phyloP scores from a whole-genome alignment of 768 basidiomycete genomes.

The Lentinula sp. region DNA sequence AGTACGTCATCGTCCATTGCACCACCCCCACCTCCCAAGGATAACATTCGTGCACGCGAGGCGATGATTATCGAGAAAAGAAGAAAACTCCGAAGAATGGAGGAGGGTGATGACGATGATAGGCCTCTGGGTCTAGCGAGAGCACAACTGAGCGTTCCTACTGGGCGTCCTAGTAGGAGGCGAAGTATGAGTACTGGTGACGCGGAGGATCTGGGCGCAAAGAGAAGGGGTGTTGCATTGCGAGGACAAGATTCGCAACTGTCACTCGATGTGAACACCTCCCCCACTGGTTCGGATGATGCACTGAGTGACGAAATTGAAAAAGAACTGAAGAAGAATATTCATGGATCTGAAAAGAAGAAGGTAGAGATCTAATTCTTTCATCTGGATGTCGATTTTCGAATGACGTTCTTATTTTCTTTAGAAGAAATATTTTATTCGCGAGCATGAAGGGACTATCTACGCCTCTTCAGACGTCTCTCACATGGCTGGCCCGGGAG shows the following conservation, averaged over 20 bases:
- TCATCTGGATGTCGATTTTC: not conserved
- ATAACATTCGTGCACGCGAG: constrained; percentile 62
- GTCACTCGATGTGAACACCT: constrained; percentile 19
- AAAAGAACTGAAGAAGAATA: constrained; percentile 56
- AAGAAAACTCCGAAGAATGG: constrained; percentile 51
- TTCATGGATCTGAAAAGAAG: constrained; percentile 31
- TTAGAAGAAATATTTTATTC: constrained; percentile 69
- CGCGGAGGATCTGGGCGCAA: constrained; percentile 39
- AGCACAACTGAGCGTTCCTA: constrained; percentile 24
- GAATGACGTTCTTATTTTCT: constrained; percentile 12
- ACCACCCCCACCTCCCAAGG: constrained; percentile 52
- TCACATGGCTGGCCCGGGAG: constrained; percentile 70
- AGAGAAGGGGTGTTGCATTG: constrained; percentile 23
- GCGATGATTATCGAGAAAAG: constrained; percentile 67
- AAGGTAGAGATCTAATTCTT: constrained; percentile 27
- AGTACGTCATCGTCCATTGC: constrained; percentile 37
- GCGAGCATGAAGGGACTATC: constrained; percentile 70
- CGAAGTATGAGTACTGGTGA: constrained; percentile 80
- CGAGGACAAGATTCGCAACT: constrained; percentile 25
- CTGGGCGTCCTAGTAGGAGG: constrained; percentile 48
- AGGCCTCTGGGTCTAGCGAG: constrained; percentile 19
- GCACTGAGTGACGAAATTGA: constrained; percentile 66
- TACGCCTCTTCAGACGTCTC: constrained; percentile 76
- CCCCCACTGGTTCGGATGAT: constrained; percentile 39
- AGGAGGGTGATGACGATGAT: constrained; percentile 27